Base-by-base conservation (phyloP, 306 rosid species). In the Arachis stenosperma region DNA sequence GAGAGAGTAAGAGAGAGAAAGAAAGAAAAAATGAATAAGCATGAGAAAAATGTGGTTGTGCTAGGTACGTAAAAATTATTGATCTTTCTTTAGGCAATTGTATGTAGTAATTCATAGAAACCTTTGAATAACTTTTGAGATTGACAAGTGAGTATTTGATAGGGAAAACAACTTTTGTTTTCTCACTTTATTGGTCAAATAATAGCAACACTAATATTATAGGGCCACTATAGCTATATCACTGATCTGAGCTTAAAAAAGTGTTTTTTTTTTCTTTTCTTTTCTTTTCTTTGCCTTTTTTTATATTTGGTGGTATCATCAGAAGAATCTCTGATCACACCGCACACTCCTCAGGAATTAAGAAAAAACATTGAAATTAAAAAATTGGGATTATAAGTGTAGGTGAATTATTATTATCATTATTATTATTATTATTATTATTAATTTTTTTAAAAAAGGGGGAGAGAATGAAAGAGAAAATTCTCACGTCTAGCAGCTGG, bases 401-500 rank as follows among this genome's bases (percentile, higher is more conserved):
- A 33, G 4, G 0, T 2, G 37, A 33, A 33, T 33, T 33, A 33
- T 33, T 33, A 33, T 33, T 33, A 33, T 33, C n/a, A n/a, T n/a
- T n/a, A n/a, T n/a, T n/a, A n/a, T n/a, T 33, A 33, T 33, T 33
- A 33, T 33, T 33, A 33, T 33, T 33, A 33, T 33, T 33, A 33
- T 33, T 33, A 33, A 2, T 33, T 22, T 33, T 33, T 2, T 33
- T 17, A 17, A 17, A 33, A 33, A 33, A 33, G 54, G 60, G 53
- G 33, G 47, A 56, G 59, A 29, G 40, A 53, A 54, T 40, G 51
- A 29, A 41, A 53, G 44, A 60, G 4, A 52, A 48, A 68, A 37
- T 73, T 17, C 94, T 84, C 75, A 91, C 98, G 97, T 89, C 94
- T 86, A 53, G 85, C 83, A 42, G 87, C 87, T 46, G 70, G 82